A percentile compares a stretch with the other conserved stretches of the same genome.
These are phyloP conservation scores for Colletotrichum coccodes DNA, from an alignment of 2,329 filamentous ascomycete genomes.

Conservation along the genomic window DNA sequence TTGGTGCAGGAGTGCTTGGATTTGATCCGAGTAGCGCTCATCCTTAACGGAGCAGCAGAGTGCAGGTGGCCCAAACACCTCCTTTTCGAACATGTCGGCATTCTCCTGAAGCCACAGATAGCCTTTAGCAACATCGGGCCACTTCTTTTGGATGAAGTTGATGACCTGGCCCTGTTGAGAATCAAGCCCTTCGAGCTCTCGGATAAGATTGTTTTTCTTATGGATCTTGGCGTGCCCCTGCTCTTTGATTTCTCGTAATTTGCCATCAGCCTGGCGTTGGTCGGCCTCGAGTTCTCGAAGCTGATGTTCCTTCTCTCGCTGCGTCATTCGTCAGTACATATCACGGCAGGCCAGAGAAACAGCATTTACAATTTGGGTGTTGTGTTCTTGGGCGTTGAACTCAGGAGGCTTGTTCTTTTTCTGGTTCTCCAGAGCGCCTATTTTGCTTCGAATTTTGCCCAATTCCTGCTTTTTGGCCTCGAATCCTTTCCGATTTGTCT, in stretches of 20 bases:
- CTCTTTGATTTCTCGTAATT: conserved; percentile 53
- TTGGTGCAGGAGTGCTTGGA: conserved; percentile 61
- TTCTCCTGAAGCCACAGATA: conserved; percentile 88
- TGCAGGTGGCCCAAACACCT: conserved; percentile 84
- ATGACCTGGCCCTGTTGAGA: conserved; percentile 81
- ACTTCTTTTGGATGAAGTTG: conserved; percentile 68
- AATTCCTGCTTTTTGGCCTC: conserved; percentile 63
- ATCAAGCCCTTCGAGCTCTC: conserved; percentile 69
- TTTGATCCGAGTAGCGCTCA: conserved; percentile 67
- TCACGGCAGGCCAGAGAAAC: neutral
- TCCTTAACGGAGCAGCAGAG: conserved; percentile 84
- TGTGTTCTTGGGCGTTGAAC: conserved; percentile 78
- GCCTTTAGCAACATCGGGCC: conserved; percentile 72
- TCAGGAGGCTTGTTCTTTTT: conserved; percentile 70
- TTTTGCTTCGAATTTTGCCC: conserved; percentile 60
- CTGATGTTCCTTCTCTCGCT: conserved; percentile 71
- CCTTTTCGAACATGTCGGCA: conserved; percentile 73
- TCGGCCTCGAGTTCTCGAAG: conserved; percentile 61
- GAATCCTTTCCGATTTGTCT: conserved; percentile 62
- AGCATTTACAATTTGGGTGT: conserved; percentile 74
- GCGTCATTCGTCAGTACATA: conserved; percentile 38
- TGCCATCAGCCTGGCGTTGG: conserved; percentile 46
- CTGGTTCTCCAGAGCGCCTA: conserved; percentile 72
- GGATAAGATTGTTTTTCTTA: conserved; percentile 49
- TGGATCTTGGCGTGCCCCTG: conserved; percentile 54